phyloP scores from a whole-genome alignment of 2,329 filamentous ascomycete genomes.

The Incumbomyces lentus region DNA sequence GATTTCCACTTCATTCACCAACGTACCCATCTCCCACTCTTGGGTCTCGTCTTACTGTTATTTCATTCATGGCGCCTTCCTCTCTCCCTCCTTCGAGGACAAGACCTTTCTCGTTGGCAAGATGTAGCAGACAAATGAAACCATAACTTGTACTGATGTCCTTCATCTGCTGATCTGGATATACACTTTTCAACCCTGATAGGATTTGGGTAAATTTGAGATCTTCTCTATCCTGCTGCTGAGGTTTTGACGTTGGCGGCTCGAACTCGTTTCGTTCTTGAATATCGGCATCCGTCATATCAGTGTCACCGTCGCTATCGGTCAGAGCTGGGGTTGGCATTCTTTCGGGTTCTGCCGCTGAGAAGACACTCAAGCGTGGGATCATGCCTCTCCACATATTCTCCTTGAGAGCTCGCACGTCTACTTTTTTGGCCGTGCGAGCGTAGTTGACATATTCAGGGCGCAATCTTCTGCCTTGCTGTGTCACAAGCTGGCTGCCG shows the following conservation, averaged over 20 bases:
- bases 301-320: conserved; percentile 20
- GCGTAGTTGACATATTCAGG: conserved; percentile 59
- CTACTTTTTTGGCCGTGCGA: conserved; percentile 56
- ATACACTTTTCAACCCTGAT: conserved; percentile 76
- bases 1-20: conserved; percentile 15
- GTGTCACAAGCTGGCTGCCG: conserved; percentile 52
- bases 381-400: conserved; percentile 57
- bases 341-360: conserved; percentile 19
- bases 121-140: conserved; percentile 84
- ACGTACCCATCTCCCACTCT: conserved; percentile 21
- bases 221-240: conserved; percentile 28
- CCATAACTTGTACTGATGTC: conserved; percentile 91
- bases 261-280: conserved; percentile 19
- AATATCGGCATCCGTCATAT: conserved; percentile 13
- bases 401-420: conserved; percentile 53
- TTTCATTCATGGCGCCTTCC: conserved; percentile 26
- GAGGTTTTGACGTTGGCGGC: conserved; percentile 24
- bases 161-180: conserved; percentile 73
- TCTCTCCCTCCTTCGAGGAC: conserved; percentile 55
- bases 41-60: conserved; percentile 23
- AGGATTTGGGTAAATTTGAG: conserved; percentile 88
- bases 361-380: conserved; percentile 31
- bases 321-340: conserved; percentile 25
- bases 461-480: conserved; percentile 46
- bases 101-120: conserved; percentile 88